Evolutionary conservation across 2,329 filamentous ascomycete species (phyloP).

Genomic region (Fusarium incarnatum): DNA sequence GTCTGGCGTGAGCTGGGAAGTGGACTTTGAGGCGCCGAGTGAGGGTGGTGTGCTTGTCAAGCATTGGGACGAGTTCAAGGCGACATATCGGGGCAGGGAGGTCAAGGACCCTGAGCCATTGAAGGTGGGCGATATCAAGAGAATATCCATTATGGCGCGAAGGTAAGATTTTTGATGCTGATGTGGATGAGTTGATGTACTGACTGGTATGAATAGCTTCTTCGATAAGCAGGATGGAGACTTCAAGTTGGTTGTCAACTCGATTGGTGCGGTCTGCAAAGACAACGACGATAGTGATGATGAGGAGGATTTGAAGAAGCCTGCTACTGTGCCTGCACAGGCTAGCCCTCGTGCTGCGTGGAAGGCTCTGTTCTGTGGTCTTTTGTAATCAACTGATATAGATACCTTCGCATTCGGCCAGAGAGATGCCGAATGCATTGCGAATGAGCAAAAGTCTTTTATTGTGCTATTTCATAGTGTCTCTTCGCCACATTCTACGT

Average conservation of each 20-base stretch:
- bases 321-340: neutral
- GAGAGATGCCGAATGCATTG: neutral
- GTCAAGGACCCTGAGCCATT: slow-evolving; percentile 70
- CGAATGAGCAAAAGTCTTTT: neutral
- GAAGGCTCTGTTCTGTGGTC: slow-evolving; percentile 46
- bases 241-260: slow-evolving; percentile 59
- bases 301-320: slow-evolving; percentile 41
- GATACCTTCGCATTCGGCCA: neutral
- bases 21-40: slow-evolving; percentile 65
- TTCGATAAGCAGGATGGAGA: slow-evolving; percentile 79
- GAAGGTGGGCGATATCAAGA: slow-evolving; percentile 69
- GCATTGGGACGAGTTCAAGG: slow-evolving; percentile 72
- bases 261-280: slow-evolving; percentile 47
- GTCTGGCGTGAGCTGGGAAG: slow-evolving; percentile 79
- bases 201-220: slow-evolving; percentile 66
- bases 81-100: slow-evolving; percentile 79
- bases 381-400: slow-evolving; percentile 30
- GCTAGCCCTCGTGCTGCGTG: slow-evolving; percentile 35
- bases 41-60: slow-evolving; percentile 61
- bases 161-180: slow-evolving; percentile 64
- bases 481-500: no score
- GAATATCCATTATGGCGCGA: slow-evolving; percentile 82
- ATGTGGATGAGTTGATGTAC: slow-evolving; percentile 30
- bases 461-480: no score
- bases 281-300: slow-evolving; percentile 42